Percentiles rank a stretch among this genome's conserved stretches.
phyloP scores from a whole-genome alignment of 2,329 filamentous ascomycete species.

The Aspergillus fructus region DNA sequence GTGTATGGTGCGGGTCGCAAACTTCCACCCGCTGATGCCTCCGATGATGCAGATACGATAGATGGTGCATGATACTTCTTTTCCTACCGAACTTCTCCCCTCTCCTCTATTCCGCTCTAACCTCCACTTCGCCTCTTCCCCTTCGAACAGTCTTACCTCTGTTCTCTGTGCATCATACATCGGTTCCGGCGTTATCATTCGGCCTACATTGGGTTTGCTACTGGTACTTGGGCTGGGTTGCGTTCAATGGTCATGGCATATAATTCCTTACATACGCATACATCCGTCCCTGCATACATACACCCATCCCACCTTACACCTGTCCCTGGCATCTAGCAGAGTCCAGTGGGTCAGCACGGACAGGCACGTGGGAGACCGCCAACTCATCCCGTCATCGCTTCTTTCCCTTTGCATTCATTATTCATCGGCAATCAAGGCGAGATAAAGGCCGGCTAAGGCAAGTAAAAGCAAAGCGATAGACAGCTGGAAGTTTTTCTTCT shows the following conservation, averaged over 20 bases:
- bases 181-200: conserved; percentile 4
- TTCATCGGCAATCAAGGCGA: conserved; percentile 1
- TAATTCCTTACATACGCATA: conserved; percentile 1
- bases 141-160: background rate
- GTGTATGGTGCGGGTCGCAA: conserved; percentile 60
- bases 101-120: background rate
- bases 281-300: background rate
- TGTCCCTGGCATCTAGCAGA: background rate
- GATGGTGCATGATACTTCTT: conserved; percentile 13
- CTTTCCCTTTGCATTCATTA: background rate
- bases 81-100: background rate
- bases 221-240: background rate
- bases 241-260: background rate
- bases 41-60: conserved; percentile 20
- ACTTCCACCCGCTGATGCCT: conserved; percentile 20
- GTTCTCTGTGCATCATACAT: conserved; percentile 4
- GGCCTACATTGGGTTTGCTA: background rate
- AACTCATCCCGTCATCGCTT: conserved; percentile 1
- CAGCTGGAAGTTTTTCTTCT: background rate
- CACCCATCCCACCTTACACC: background rate
- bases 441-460: background rate
- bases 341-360: background rate
- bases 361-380: background rate
- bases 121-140: background rate
- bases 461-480: conserved; percentile 5